Evolutionary conservation across 352 stramenopile genomes (phyloP).

Genomic region (Globisporangium takayamanum): DNA sequence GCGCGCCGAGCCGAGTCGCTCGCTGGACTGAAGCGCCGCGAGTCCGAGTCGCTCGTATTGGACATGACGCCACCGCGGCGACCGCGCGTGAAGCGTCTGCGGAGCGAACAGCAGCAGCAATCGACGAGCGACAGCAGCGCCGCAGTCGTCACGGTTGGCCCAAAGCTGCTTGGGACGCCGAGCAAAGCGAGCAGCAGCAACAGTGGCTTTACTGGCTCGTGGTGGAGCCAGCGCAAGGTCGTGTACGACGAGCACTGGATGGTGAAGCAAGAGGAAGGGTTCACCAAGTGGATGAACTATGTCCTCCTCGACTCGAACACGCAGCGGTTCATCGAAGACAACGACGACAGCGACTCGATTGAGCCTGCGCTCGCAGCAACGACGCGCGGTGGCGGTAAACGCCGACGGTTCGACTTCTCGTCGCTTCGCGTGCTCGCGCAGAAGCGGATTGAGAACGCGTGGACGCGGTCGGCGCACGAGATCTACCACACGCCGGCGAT

Average conservation of each 20-base stretch:
- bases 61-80: conserved; percentile 37
- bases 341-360: conserved; percentile 13
- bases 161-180: conserved; percentile 10
- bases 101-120: not conserved
- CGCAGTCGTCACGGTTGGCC: not conserved
- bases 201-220: conserved; percentile 37
- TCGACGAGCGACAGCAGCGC: conserved; percentile 2
- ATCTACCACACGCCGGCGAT: conserved; percentile 54
- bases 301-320: conserved; percentile 56
- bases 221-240: conserved; percentile 70
- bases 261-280: conserved; percentile 68
- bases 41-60: conserved; percentile 20
- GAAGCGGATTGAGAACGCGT: conserved; percentile 66
- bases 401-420: conserved; percentile 46
- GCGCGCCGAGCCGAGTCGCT: not conserved
- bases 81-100: conserved; percentile 19
- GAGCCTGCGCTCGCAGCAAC: not conserved
- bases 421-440: conserved; percentile 65
- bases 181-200: not conserved
- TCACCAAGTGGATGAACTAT: conserved; percentile 87
- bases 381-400: conserved; percentile 4
- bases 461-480: conserved; percentile 43
- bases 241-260: conserved; percentile 77
- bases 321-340: conserved; percentile 29
- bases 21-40: conserved; percentile 23